phyloP scores from a whole-genome alignment of 345 rosid genomes.

The Luvunga scandens region DNA sequence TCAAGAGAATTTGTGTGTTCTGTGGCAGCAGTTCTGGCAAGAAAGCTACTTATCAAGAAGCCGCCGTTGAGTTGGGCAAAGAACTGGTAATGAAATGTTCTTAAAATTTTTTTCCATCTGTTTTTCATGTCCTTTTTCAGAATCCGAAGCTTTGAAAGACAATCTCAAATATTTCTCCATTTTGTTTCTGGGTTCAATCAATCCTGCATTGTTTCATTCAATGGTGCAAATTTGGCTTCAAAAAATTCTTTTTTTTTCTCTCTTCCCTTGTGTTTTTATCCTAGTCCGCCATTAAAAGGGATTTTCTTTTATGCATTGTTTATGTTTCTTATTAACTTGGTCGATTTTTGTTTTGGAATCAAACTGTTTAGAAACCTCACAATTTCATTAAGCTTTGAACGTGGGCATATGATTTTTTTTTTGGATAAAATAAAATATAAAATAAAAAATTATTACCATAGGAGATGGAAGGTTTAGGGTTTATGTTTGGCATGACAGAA shows the following conservation, averaged over 20 bases:
- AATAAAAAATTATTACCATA: slow-evolving; percentile 6
- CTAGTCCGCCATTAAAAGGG: background rate
- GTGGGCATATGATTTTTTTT: slow-evolving; percentile 44
- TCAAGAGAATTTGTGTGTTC: slow-evolving; percentile 81
- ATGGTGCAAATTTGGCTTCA: background rate
- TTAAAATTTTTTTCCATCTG: background rate
- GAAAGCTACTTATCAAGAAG: slow-evolving; percentile 75
- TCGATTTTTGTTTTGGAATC: background rate
- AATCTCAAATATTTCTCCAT: too few relatives aligned
- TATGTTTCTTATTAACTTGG: slow-evolving; percentile 17
- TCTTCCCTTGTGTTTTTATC: background rate
- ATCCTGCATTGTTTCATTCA: background rate
- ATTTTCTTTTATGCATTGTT: too few relatives aligned
- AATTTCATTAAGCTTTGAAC: slow-evolving; percentile 26
- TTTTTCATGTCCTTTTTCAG: background rate
- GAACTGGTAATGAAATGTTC: slow-evolving; percentile 51
- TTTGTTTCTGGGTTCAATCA: background rate
- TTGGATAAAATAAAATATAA: too few relatives aligned
- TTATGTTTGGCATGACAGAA: slow-evolving; percentile 52
- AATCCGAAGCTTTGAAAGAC: background rate
- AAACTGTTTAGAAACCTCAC: too few relatives aligned
- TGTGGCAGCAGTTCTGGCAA: slow-evolving; percentile 87
- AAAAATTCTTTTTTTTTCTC: too few relatives aligned
- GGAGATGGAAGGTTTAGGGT: slow-evolving; percentile 43
- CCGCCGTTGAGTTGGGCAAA: slow-evolving; percentile 75